Percentiles rank a stretch among this genome's conserved stretches.
phyloP scores from a whole-genome alignment of 2,329 filamentous ascomycete genomes.

The Fusarium sarcochroum region DNA sequence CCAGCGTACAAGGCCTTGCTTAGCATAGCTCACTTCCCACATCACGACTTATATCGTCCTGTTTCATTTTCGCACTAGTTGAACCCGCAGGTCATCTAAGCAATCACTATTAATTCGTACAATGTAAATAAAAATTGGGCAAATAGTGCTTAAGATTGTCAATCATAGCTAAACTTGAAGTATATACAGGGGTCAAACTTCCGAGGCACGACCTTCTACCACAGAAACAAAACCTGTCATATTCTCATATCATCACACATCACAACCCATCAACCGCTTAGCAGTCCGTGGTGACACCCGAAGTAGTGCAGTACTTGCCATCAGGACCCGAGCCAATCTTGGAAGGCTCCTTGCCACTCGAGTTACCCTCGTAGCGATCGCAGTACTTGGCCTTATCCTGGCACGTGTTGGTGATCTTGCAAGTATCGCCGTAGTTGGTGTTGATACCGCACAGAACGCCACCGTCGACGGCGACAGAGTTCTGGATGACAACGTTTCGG shows the following conservation, averaged over 20 bases:
- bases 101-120: neutral
- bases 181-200: neutral
- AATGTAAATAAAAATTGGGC: neutral
- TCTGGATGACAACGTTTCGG: constrained; percentile 40
- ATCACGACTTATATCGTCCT: too few relatives aligned
- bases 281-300: constrained; percentile 27
- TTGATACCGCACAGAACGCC: constrained; percentile 47
- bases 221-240: neutral
- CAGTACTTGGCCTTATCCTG: constrained; percentile 44
- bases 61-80: too few relatives aligned
- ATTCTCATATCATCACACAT: neutral
- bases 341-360: constrained; percentile 38
- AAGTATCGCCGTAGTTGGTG: constrained; percentile 48
- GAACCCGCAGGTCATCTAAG: too few relatives aligned
- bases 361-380: constrained; percentile 41
- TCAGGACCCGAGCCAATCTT: constrained; percentile 46
- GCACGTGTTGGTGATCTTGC: constrained; percentile 42
- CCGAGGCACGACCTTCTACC: neutral
- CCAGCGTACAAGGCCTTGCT: too few relatives aligned
- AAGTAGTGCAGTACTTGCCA: constrained; percentile 37
- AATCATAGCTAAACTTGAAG: neutral
- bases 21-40: too few relatives aligned
- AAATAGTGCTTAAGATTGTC: neutral
- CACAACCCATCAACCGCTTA: constrained; percentile 19
- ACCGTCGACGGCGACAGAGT: constrained; percentile 40